These are phyloP conservation scores for Candolleomyces eurysporus DNA, from an alignment of 768 basidiomycete genomes.

Conservation along the genomic window DNA sequence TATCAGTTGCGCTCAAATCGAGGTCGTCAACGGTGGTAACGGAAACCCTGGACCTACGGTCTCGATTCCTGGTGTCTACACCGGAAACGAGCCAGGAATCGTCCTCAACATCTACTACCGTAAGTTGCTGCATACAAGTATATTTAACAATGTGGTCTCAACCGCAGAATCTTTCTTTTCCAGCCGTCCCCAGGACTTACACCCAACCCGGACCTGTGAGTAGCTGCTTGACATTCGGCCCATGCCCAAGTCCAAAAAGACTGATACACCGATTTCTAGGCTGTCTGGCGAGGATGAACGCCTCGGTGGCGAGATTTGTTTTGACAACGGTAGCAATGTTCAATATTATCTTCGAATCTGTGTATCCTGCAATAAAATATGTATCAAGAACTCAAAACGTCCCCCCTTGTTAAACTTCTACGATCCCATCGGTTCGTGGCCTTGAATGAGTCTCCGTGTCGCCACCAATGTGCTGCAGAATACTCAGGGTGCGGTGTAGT, in stretches of 20 bases:
- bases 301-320: too few relatives aligned
- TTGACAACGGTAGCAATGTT: too few relatives aligned
- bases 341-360: too few relatives aligned
- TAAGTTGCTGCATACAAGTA: neutral
- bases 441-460: too few relatives aligned
- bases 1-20: slow-evolving; percentile 36
- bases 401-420: too few relatives aligned
- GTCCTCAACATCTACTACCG: slow-evolving; percentile 20
- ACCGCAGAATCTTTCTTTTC: neutral
- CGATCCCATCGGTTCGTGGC: too few relatives aligned
- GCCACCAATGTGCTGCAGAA: too few relatives aligned
- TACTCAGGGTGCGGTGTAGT: too few relatives aligned
- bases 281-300: slow-evolving; percentile 17
- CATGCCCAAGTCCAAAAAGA: neutral
- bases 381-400: too few relatives aligned
- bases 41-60: slow-evolving; percentile 23
- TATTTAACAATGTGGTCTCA: neutral
- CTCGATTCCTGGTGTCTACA: slow-evolving; percentile 27
- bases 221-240: neutral
- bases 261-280: neutral
- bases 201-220: slow-evolving; percentile 18
- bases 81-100: slow-evolving; percentile 20
- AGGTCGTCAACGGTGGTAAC: slow-evolving; percentile 30
- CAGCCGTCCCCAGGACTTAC: slow-evolving; percentile 14
- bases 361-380: too few relatives aligned